Evolutionary conservation across 2,329 filamentous ascomycete species (phyloP).

Genomic region (Triangularia setosa): DNA sequence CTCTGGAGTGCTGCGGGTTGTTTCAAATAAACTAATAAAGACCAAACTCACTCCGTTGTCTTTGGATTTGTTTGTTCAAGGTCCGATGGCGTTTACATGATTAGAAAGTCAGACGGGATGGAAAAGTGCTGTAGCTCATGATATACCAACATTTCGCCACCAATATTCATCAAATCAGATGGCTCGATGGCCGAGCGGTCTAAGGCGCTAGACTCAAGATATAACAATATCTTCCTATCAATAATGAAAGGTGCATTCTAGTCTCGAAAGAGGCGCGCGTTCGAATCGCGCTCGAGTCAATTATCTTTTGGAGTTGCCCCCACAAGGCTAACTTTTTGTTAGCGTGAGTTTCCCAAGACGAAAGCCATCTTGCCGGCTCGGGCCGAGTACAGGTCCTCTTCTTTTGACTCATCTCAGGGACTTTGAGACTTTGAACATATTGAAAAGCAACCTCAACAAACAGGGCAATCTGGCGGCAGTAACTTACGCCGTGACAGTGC

Average conservation of each 20-base stretch:
- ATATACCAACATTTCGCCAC: not conserved
- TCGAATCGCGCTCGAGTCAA: slow-evolving; percentile 28
- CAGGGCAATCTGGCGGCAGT: not conserved
- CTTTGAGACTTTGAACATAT: too few species aligned
- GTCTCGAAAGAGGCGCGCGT: slow-evolving; percentile 28
- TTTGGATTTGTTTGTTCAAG: not conserved
- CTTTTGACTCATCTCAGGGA: not conserved
- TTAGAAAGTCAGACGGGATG: not conserved
- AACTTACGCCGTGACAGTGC: not conserved
- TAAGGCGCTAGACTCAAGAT: slow-evolving; percentile 28
- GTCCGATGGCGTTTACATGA: not conserved
- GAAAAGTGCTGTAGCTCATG: not conserved
- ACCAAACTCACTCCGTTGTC: not conserved
- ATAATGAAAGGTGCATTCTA: slow-evolving; percentile 20
- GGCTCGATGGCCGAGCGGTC: slow-evolving; percentile 28
- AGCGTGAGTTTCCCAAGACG: not conserved
- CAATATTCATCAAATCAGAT: slow-evolving; percentile 6
- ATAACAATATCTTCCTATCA: slow-evolving; percentile 14
- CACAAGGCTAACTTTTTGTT: not conserved
- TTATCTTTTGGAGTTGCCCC: slow-evolving; percentile 9
- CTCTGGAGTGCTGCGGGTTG: not conserved
- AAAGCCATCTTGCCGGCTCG: not conserved
- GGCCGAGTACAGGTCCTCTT: not conserved
- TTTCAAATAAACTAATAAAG: not conserved
- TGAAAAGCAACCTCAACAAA: not conserved